Conservation (phyloP, 768 basidiomycete genomes). For the Trametes sanguinea region DNA sequence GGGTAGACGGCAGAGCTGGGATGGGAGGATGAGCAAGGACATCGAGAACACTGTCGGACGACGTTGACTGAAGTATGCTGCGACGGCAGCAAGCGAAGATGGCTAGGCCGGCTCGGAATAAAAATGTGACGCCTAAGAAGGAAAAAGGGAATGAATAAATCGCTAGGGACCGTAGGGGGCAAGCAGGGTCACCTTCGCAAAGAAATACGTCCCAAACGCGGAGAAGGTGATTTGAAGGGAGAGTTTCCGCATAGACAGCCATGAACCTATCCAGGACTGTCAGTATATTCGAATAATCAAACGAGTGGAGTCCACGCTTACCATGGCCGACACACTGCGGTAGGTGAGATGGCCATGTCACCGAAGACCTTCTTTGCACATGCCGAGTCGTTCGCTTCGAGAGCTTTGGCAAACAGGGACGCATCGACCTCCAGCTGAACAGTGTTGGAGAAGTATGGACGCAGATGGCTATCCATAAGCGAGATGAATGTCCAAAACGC, state of each 20-base stretch:
- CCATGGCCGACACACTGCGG: conserved; percentile 65
- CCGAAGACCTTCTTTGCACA: conserved; percentile 69
- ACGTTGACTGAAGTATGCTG: conserved; percentile 52
- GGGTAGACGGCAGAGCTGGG: conserved; percentile 54
- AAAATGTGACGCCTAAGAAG: conserved; percentile 62
- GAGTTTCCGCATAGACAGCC: conserved; percentile 64
- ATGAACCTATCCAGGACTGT: conserved; percentile 56
- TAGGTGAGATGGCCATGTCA: conserved; percentile 61
- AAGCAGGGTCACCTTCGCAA: conserved; percentile 60
- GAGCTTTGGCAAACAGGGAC: conserved; percentile 63
- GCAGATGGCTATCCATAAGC: conserved; percentile 82
- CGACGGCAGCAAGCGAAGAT: conserved; percentile 63
- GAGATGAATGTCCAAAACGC: conserved; percentile 91
- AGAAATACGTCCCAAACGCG: conserved; percentile 85
- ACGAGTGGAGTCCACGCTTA: conserved; percentile 27
- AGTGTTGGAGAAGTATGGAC: conserved; percentile 68
- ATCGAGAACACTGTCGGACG: conserved; percentile 48
- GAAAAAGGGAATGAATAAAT: neutral
- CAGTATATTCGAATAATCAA: neutral
- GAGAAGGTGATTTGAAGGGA: conserved; percentile 66
- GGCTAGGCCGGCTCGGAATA: conserved; percentile 74
- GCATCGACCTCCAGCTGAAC: conserved; percentile 78
- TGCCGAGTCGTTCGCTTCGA: conserved; percentile 62
- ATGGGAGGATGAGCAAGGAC: conserved; percentile 54
- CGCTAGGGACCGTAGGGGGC: neutral